Conservation (phyloP, 169 alveolate genomes). For the Eimeria acervulina region DNA sequence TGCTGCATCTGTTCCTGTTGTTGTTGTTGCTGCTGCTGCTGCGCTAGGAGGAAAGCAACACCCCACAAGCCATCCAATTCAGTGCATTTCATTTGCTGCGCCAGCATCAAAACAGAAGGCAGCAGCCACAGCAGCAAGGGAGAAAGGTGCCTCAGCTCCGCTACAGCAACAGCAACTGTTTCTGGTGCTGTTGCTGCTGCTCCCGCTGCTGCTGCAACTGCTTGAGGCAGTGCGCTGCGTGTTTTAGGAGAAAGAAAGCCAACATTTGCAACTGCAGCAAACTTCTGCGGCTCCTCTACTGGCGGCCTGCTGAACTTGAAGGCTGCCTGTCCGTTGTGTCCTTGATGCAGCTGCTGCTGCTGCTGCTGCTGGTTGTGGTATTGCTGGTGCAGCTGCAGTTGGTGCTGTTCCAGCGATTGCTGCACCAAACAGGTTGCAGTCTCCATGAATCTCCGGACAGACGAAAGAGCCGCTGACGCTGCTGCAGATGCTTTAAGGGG, state of each 20-base stretch:
- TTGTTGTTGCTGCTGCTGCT: conserved; percentile 55
- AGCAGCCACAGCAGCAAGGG: conserved; percentile 63
- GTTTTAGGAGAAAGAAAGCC: neutral
- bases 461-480: conserved; percentile 47
- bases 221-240: neutral
- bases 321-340: neutral
- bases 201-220: conserved; percentile 50
- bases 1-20: conserved; percentile 7
- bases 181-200: conserved; percentile 8
- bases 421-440: no score
- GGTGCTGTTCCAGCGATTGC: neutral
- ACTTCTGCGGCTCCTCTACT: neutral
- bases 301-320: no score
- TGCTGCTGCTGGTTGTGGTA: neutral
- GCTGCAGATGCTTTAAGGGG: neutral
- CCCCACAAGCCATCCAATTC: neutral
- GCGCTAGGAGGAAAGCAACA: conserved; percentile 25
- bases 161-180: neutral
- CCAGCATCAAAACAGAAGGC: neutral
- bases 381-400: no score
- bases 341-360: conserved; percentile 11
- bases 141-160: conserved; percentile 47
- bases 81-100: neutral
- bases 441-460: neutral
- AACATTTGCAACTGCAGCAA: conserved; percentile 25